phyloP scores from a whole-genome alignment of 2,329 filamentous ascomycete species.

The Fusarium beomiforme region DNA sequence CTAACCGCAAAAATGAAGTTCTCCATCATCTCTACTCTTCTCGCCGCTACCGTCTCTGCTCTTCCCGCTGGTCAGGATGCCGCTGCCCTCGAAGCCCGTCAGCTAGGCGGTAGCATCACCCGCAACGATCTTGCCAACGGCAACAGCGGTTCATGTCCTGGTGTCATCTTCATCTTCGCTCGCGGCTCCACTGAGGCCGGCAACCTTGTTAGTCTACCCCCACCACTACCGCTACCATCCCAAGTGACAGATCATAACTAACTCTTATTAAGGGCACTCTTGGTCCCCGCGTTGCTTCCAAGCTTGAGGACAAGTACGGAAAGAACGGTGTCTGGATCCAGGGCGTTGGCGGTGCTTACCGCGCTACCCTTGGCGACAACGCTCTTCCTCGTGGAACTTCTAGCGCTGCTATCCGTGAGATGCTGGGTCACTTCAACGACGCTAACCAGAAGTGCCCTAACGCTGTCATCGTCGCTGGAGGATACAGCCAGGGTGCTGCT shows the following conservation, averaged over 20 bases:
- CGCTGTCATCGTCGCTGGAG: slow-evolving; percentile 54
- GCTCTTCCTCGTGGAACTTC: slow-evolving; percentile 51
- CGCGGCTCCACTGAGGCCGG: slow-evolving; percentile 52
- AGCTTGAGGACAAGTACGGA: slow-evolving; percentile 43
- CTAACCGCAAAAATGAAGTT: slow-evolving; percentile 30
- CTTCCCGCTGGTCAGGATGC: slow-evolving; percentile 14
- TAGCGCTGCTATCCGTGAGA: slow-evolving; percentile 52
- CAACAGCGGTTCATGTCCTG: slow-evolving; percentile 46
- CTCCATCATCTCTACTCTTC: slow-evolving; percentile 19
- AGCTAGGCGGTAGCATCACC: slow-evolving; percentile 19
- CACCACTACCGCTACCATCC: neutral
- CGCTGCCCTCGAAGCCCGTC: slow-evolving; percentile 27
- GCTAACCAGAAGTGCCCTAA: slow-evolving; percentile 56
- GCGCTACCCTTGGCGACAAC: slow-evolving; percentile 49
- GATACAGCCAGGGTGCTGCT: slow-evolving; percentile 55
- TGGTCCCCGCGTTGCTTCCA: slow-evolving; percentile 45
- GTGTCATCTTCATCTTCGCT: slow-evolving; percentile 53
- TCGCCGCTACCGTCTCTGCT: slow-evolving; percentile 30
- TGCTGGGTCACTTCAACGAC: slow-evolving; percentile 51
- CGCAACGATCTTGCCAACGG: slow-evolving; percentile 45
- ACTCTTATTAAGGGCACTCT: slow-evolving; percentile 40
- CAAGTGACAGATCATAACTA: neutral
- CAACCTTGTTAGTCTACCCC: slow-evolving; percentile 47
- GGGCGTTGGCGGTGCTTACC: slow-evolving; percentile 55
- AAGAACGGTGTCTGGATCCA: slow-evolving; percentile 51